Evolutionary conservation across 2,329 filamentous ascomycete species (phyloP).

Genomic region (Ceratocystis colombiana): DNA sequence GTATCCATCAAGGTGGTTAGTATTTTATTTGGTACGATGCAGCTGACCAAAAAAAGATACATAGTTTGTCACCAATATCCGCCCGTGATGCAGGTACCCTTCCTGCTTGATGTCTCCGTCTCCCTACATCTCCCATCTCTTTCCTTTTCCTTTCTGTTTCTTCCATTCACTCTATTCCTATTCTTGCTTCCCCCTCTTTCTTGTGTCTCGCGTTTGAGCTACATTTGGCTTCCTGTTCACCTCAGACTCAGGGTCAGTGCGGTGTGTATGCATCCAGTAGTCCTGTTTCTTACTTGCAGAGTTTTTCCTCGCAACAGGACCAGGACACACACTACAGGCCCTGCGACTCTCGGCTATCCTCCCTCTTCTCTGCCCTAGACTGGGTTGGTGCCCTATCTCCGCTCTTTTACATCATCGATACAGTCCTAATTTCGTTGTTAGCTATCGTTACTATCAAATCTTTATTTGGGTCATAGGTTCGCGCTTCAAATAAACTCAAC

Average conservation of each 20-base stretch:
- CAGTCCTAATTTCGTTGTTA: no score
- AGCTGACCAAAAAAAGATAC: conserved; percentile 5
- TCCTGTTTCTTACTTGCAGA: not conserved
- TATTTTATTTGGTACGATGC: not conserved
- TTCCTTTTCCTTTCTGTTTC: not conserved
- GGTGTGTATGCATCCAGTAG: not conserved
- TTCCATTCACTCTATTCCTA: not conserved
- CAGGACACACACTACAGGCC: not conserved
- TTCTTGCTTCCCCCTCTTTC: not conserved
- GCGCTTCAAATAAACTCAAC: no score
- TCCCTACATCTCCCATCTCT: not conserved
- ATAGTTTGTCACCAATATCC: not conserved
- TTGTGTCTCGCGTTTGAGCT: not conserved
- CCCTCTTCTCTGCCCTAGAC: not conserved
- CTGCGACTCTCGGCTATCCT: not conserved
- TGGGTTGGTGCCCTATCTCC: not conserved
- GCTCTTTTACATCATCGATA: no score
- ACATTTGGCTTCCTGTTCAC: not conserved
- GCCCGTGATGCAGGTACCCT: conserved; percentile 8
- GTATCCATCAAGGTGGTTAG: not conserved
- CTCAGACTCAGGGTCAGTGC: conserved; percentile 9
- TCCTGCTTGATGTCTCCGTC: not conserved
- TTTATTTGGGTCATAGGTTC: no score
- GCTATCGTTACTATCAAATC: no score
- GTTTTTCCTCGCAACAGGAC: not conserved